Base-by-base conservation (phyloP, 2,329 filamentous ascomycete genomes). In the Ophiostoma australiae region DNA sequence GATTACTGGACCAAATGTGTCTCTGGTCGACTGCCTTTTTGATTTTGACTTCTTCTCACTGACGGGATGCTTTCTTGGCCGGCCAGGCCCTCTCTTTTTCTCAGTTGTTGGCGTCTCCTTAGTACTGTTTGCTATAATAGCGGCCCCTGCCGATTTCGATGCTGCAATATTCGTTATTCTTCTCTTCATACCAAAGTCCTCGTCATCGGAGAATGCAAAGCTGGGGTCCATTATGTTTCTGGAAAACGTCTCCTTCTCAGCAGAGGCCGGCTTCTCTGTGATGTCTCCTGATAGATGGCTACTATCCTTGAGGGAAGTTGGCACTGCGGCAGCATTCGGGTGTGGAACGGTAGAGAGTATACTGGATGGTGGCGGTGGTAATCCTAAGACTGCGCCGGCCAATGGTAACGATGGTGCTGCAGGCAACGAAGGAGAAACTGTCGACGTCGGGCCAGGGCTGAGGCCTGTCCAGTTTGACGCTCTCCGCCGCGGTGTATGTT, bases 191-290 rank as follows among this genome's bases (percentile, higher is more conserved):
- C 72, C 72, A 37, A 63, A 67, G 31, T 77, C 76, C 13, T 81
- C 79, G 6, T 81, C 80, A 70, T 81, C 80, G 0, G 80, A 81
- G 70, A 81, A 81, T 23, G 72, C 75, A 70, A 75, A 78, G 27
- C 73, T 72, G 1, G 76, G 72, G 44, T 78, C 76, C 2, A 77
- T 35, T 10, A 66, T 11, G 67, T 78, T 77, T 23, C 73, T 72
- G 1, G 68, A 31, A 20, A 70, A 75, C 2, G 48, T 70, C 20
- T 72, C 71, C 10, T 58, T 41, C 31, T 8, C 37, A 8, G 8
- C 8, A 4, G 10, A 11, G 10, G 66, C 6, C 35, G 39, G 11
- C n/a, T 66, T 39, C 20, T 13, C 31, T 35, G 58, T n/a, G 8
- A 4, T 23, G 8, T 23, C 52, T 23, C 20, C 8, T 20, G 20